phyloP scores from a whole-genome alignment of 176 grass and related monocot species.

The Lolium multiflorum region DNA sequence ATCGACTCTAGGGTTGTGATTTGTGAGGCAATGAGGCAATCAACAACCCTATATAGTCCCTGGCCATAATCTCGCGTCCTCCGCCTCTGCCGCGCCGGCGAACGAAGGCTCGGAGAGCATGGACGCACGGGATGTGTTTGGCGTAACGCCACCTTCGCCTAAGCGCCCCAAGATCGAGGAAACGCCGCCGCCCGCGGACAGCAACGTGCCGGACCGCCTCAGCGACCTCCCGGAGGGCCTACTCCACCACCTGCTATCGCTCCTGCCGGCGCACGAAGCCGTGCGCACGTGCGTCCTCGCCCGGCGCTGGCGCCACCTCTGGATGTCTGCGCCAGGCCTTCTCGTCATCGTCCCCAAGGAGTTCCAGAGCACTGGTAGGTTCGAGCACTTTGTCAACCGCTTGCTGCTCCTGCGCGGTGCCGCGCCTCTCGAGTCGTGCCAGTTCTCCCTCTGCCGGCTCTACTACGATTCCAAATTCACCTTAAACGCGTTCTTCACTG shows the following conservation, averaged over 20 bases:
- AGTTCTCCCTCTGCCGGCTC: neutral
- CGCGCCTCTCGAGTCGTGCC: neutral
- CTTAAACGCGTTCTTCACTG: neutral
- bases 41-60: no score
- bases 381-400: neutral
- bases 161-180: neutral
- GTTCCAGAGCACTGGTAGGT: neutral
- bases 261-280: conserved; percentile 1
- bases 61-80: neutral
- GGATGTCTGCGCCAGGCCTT: neutral
- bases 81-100: neutral
- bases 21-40: no score
- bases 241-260: conserved; percentile 17
- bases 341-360: neutral
- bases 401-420: neutral
- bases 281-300: conserved; percentile 2
- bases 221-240: neutral
- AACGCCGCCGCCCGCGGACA: neutral
- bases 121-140: neutral
- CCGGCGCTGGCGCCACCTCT: neutral
- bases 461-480: neutral
- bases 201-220: neutral
- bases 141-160: neutral
- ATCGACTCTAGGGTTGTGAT: no score
- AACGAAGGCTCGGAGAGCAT: neutral